phyloP scores from a whole-genome alignment of 768 basidiomycete genomes.

The Dioszegia aurantiaca region DNA sequence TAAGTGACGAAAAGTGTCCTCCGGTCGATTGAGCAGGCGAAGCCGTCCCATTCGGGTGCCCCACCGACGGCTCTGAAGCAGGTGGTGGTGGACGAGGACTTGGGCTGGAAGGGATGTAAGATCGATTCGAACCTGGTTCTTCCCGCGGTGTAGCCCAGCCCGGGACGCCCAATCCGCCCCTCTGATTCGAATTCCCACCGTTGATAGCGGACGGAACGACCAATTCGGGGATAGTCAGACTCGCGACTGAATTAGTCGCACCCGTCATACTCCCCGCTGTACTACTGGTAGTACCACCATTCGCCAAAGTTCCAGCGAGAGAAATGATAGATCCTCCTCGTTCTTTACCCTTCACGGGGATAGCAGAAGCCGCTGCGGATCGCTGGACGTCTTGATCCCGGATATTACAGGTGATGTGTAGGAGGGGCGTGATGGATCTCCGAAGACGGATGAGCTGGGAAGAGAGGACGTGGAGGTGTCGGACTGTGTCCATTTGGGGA shows the following conservation, averaged over 20 bases:
- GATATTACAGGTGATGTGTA: constrained; percentile 45
- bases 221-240: constrained; percentile 4
- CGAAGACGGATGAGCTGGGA: constrained; percentile 51
- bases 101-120: not conserved
- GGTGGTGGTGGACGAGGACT: not conserved
- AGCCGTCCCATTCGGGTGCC: not conserved
- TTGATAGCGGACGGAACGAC: not conserved
- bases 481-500: constrained; percentile 48
- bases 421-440: constrained; percentile 43
- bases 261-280: not conserved
- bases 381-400: constrained; percentile 48
- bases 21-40: not conserved
- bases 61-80: not conserved
- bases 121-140: constrained; percentile 10
- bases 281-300: not conserved
- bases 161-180: constrained; percentile 9
- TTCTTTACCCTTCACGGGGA: constrained; percentile 19
- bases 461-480: constrained; percentile 50
- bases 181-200: not conserved
- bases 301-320: not conserved
- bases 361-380: constrained; percentile 38
- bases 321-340: constrained; percentile 1
- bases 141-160: constrained; percentile 12
- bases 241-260: not conserved
- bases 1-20: constrained; percentile 42